Evolutionary conservation across 2,329 filamentous ascomycete species (phyloP).

Genomic region (Xylariaceae sp.): DNA sequence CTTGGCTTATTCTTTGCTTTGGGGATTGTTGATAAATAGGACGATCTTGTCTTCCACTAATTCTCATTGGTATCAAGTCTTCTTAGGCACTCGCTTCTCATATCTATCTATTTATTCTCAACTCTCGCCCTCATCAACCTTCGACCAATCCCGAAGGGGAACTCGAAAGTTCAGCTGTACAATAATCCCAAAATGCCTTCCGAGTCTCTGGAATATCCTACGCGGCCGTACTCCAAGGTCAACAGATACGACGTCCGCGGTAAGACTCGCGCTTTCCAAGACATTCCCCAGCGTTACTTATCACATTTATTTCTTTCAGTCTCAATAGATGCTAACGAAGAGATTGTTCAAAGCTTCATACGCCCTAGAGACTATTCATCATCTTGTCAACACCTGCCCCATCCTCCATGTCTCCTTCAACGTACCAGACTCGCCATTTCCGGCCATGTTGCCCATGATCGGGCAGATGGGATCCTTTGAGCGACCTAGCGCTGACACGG

Average conservation of each 20-base stretch:
- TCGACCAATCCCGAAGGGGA: too few relatives aligned
- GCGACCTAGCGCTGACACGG: slow-evolving; percentile 53
- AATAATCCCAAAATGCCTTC: slow-evolving; percentile 42
- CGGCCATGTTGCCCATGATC: slow-evolving; percentile 78
- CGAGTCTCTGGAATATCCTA: slow-evolving; percentile 56
- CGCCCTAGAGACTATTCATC: slow-evolving; percentile 67
- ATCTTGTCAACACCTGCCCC: slow-evolving; percentile 68
- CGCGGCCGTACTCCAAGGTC: slow-evolving; percentile 59
- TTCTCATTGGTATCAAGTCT: too few relatives aligned
- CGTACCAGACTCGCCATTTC: slow-evolving; percentile 61
- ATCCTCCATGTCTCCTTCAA: slow-evolving; percentile 80
- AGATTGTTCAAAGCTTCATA: slow-evolving; percentile 55
- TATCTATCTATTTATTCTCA: too few relatives aligned
- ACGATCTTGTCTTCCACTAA: too few relatives aligned
- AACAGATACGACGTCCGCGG: slow-evolving; percentile 64
- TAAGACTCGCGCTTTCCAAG: slow-evolving; percentile 28
- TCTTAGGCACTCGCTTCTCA: too few relatives aligned
- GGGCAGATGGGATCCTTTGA: slow-evolving; percentile 74
- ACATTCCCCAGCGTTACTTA: background rate
- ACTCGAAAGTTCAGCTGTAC: too few relatives aligned
- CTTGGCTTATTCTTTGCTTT: too few relatives aligned
- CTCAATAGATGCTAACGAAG: slow-evolving; percentile 16
- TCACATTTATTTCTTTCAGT: background rate
- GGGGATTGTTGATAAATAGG: too few relatives aligned
- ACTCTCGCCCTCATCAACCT: too few relatives aligned